Evolutionary conservation across 257 asterid species (phyloP).

Genomic region (Solanum habrochaites): DNA sequence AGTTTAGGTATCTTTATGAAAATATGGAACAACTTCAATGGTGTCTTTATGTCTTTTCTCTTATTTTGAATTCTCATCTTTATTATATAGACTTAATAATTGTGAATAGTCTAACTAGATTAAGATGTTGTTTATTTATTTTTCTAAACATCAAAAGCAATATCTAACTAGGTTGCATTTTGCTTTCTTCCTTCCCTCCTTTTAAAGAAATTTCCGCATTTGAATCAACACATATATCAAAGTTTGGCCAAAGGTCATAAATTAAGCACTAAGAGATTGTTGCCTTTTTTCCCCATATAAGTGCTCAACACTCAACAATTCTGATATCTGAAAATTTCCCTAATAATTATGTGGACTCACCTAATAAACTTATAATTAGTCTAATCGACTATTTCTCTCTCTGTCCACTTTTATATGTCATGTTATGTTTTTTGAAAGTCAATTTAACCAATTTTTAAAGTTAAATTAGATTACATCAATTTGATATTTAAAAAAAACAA

Average conservation of each 20-base stretch:
- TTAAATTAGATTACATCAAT: too few species aligned
- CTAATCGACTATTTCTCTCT: not conserved
- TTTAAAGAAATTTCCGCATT: not conserved
- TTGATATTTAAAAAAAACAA: too few species aligned
- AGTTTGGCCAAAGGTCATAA: not conserved
- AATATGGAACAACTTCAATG: too few species aligned
- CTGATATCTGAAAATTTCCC: not conserved
- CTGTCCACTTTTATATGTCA: too few species aligned
- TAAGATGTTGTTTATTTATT: not conserved
- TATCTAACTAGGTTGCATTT: not conserved
- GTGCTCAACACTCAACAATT: not conserved
- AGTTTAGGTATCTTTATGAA: too few species aligned
- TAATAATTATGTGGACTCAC: not conserved
- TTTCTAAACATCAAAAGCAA: not conserved
- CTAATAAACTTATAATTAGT: not conserved
- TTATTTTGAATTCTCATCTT: not conserved
- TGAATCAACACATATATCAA: not conserved
- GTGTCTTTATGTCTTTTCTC: too few species aligned
- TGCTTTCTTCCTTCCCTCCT: not conserved
- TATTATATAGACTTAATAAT: not conserved
- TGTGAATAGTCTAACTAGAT: not conserved
- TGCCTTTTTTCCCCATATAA: not conserved
- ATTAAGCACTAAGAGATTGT: not conserved
- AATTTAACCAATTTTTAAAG: too few species aligned
- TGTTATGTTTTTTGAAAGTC: fast-evolving